Percentiles rank a stretch among this genome's conserved stretches.
Evolutionary conservation across 2,329 filamentous ascomycete species (phyloP).

Genomic region (Fusarium haematococcum): DNA sequence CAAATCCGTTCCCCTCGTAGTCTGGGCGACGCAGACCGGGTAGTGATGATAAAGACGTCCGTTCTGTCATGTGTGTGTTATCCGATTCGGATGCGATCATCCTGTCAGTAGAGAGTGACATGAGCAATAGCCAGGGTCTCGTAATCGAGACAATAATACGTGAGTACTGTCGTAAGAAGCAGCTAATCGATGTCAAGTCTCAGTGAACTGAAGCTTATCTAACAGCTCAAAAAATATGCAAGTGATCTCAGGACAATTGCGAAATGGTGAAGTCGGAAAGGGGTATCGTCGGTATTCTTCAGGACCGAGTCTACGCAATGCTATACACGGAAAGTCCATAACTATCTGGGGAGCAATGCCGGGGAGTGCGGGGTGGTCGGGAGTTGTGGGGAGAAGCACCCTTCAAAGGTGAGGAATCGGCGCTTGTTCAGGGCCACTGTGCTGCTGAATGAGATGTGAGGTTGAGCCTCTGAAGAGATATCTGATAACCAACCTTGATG

Average conservation of each 20-base stretch:
- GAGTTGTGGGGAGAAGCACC: neutral
- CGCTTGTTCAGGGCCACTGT: rapidly evolving
- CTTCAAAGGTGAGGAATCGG: neutral
- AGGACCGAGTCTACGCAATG: neutral
- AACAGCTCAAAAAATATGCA: neutral
- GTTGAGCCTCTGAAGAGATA: neutral
- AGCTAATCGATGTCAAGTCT: neutral
- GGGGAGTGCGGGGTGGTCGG: neutral
- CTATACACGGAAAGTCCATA: neutral
- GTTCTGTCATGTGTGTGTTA: neutral
- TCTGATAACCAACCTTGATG: neutral
- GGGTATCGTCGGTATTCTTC: neutral
- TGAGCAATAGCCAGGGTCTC: neutral
- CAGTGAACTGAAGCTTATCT: neutral
- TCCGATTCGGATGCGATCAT: neutral
- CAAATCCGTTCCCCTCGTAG: neutral
- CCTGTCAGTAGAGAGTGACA: neutral
- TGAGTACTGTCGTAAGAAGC: neutral
- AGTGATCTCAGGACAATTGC: neutral
- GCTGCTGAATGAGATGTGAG: neutral
- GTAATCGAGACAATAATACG: neutral
- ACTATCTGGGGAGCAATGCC: neutral
- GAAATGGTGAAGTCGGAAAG: neutral
- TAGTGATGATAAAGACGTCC: neutral
- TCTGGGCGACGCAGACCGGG: neutral